Evolutionary conservation across 257 asterid species (phyloP), one percentile per base, ranked within the genome.

Genomic region (Solanum ossicruentum): DNA sequence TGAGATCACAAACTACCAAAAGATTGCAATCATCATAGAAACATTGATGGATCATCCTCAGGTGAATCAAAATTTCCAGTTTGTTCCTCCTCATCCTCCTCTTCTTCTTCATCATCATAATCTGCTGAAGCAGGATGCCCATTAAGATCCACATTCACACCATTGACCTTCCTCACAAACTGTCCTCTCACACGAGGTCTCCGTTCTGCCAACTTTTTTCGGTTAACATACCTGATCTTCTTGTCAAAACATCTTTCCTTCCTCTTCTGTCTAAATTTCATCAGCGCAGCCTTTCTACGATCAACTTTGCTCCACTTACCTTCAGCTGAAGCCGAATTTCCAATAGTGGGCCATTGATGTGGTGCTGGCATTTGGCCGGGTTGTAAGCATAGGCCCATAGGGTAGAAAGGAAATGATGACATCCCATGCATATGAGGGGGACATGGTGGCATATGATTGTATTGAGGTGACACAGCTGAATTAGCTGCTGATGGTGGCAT

Each of bases 111-210:
- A 79, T 92, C 95, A 28, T 95, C 97, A 66, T 91, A 91, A 84
- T 89, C 97, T 7, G 89, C 90, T 21, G 92, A 89, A 61, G 94
- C 95, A 10, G 99, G 98, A 65, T 86, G 94, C 56, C 97, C 98
- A 75, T 95, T 93, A 47, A 95, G 97, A 92, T 95, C 98, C 80
- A 97, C 95, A 47, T 56, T 72, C 66, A 93, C 81, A 28, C 98
- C 98, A 28, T 94, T 93, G 4, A 90, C 89, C 90, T 94, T 97
- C 92, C 99, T 91, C 83, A 95, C 98, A 88, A 97, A 97, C 85
- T 95, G 99, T 84, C 98, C 99, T 88, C 92, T 89, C 78, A 95
- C 85, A 58, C 98, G 98, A 85, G 99, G 99, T 71, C 99, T 93
- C 80, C 96, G 91, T 49, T 95, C 98, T n/a, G 99, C 98, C 63